Percentiles rank a stretch among this genome's conserved stretches.
phyloP scores from a whole-genome alignment of 371 early-diverging fungal genomes.

The Actinomortierella ambigua region DNA sequence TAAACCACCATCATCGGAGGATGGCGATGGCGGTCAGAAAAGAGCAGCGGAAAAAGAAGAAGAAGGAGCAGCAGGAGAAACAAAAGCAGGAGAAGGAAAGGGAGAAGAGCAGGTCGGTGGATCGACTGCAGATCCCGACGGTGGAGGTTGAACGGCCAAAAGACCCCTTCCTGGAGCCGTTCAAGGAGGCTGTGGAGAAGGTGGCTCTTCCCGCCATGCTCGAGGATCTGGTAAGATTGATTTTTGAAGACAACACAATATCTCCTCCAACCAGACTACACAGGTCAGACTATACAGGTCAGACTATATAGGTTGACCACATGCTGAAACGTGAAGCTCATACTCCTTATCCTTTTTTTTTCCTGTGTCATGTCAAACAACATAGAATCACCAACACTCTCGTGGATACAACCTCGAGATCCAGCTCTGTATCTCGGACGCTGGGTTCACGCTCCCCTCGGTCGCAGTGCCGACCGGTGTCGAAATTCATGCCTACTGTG shows the following conservation, averaged over 20 bases:
- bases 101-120: conserved; percentile 7
- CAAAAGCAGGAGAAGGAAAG: neutral
- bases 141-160: neutral
- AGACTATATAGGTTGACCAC: neutral
- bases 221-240: conserved; percentile 35
- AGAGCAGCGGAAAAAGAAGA: no score
- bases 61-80: conserved; percentile 2
- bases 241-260: no score
- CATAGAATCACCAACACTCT: conserved; percentile 41
- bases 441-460: conserved; percentile 23
- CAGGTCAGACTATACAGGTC: neutral
- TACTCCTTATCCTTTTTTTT: no score
- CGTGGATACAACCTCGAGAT: conserved; percentile 43
- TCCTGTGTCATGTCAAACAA: neutral
- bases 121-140: no score
- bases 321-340: neutral
- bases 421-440: conserved; percentile 41
- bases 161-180: conserved; percentile 36
- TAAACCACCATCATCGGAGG: no score
- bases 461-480: conserved; percentile 18
- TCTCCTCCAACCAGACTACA: neutral
- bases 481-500: conserved; percentile 34
- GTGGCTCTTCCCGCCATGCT: conserved; percentile 33
- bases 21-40: no score
- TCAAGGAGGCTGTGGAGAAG: conserved; percentile 36